Base-by-base conservation (phyloP, 768 basidiomycete species). In the Rhodotorula babjevae region DNA sequence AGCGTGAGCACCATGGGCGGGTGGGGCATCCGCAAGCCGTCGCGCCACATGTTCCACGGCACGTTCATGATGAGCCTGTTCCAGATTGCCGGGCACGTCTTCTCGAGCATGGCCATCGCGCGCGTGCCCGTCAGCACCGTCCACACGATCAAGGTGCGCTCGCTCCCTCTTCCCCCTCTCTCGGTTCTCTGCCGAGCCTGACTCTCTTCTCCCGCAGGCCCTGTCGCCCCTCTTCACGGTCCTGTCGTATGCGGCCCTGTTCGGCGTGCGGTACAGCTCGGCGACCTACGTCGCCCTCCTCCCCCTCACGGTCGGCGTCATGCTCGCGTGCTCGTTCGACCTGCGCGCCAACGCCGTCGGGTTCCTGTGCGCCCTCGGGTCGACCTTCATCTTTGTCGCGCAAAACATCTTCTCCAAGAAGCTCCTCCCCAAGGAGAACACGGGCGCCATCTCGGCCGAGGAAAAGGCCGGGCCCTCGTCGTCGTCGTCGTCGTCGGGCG, bases 381-480 rank as follows among this genome's bases (percentile, higher is more conserved):
- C 93, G 19, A 96, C 96, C 44, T 82, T 99, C 69, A 88, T 99
- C 75, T 98, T 99, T 80, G 96, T 99, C 73, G 90, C 90, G 77
- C 94, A 93, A 74, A 99, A 99, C 82, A 98, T 99, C 78, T 96
- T 94, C 81, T 97, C 95, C 86, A 99, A 99, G 83, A 98, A 95
- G 84, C 88, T 98, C 74, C 89, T 99, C 86, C 96, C 96, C 4
- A 82, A 81, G 81, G 77, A 79, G 56, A 55, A 68, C 49, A 49
- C 27, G 23, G 36, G 31, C 14, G 42, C 33, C 44, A 36, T 42
- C 23, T 59, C 58, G 58, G 58, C 36, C 9, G 58, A 59, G 18
- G 36, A 47, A n/a, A 63, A 68, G 33, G 36, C 53, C 23, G 78
- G 15, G 63, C 76, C 29, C 27, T 25, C n/a, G 31, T 25, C 55